Evolutionary conservation across 2,329 filamentous ascomycete genomes (phyloP).

Genomic region (Exophiala sp.): DNA sequence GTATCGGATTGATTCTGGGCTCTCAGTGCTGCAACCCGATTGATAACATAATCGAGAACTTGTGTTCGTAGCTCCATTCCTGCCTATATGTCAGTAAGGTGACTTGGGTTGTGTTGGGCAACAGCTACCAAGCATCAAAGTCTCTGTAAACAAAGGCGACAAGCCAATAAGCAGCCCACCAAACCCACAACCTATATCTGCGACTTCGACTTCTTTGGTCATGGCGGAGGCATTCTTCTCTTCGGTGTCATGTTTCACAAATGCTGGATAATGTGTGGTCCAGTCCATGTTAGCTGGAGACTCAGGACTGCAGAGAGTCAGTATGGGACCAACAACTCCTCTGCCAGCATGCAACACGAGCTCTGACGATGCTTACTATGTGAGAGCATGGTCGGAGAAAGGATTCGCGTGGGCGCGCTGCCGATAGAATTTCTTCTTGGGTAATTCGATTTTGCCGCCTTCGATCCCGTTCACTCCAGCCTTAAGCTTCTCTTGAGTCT

Average conservation of each 20-base stretch:
- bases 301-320: constrained; percentile 58
- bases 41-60: constrained; percentile 86
- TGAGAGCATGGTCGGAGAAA: constrained; percentile 87
- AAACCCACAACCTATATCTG: constrained; percentile 96
- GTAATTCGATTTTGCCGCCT: constrained; percentile 55
- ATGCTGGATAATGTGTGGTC: constrained; percentile 77
- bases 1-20: constrained; percentile 33
- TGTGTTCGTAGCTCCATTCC: constrained; percentile 90
- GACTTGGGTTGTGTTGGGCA: background rate
- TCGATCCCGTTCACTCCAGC: constrained; percentile 25
- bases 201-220: constrained; percentile 75
- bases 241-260: constrained; percentile 43
- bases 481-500: constrained; percentile 37
- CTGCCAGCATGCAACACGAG: no score
- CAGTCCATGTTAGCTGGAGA: constrained; percentile 87
- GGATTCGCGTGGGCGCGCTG: constrained; percentile 97
- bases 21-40: constrained; percentile 79
- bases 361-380: constrained; percentile 62
- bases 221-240: constrained; percentile 40
- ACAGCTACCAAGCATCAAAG: constrained; percentile 70
- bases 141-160: constrained; percentile 74
- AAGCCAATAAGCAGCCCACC: constrained; percentile 86
- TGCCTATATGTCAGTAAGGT: constrained; percentile 34
- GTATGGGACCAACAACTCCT: background rate
- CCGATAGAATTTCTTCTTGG: constrained; percentile 93